Evolutionary conservation across 2,329 filamentous ascomycete genomes (phyloP), one percentile per base, ranked within the genome.

Genomic region (Aspergillus eucalypticola): DNA sequence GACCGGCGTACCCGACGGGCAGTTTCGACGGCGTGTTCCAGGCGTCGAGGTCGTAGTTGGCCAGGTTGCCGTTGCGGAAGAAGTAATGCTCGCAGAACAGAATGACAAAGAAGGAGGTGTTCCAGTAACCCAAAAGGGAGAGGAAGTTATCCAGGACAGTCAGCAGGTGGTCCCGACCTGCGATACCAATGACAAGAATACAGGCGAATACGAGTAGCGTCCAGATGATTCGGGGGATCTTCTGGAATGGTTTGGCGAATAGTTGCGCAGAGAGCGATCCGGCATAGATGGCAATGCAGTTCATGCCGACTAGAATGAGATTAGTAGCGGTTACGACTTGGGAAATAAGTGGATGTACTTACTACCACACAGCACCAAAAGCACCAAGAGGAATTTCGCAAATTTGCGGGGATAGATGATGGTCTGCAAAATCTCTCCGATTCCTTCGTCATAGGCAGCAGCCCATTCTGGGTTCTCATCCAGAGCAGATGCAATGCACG

Each of bases 91-190:
- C 82, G 35, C 70, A 63, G 56, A 81, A 79, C 5, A 84, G 54
- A 62, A 84, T 80, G 39, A 79, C 75, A 48, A 81, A 80, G 67
- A 82, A 83, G 11, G 74, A 75, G 0, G 80, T 83, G 63, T 77
- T 79, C 79, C 80, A 83, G 68, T 83, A 84, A 6, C 81, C 81
- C 5, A 84, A 71, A 32, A 83, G 71, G 5, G 75, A 76, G 17
- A 83, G 66, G 67, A 84, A 82, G 62, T 83, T 78, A 63, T 81
- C 68, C 1, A 84, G 70, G 42, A 81, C 78, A 1, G 66, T 69
- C 50, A 79, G 73, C 8, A 84, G 75, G 59, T 81, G 64, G 55
- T 82, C 72, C 19, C 74, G 71, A 17, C 76, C 75, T n/a, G 69
- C 74, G 23, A 84, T 72, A 3, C 76, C 79, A 5, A 84, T 71